Evolutionary conservation across 305 asterid species (phyloP), one percentile per base, ranked within the genome.

Genomic region (Solanum hybrid): DNA sequence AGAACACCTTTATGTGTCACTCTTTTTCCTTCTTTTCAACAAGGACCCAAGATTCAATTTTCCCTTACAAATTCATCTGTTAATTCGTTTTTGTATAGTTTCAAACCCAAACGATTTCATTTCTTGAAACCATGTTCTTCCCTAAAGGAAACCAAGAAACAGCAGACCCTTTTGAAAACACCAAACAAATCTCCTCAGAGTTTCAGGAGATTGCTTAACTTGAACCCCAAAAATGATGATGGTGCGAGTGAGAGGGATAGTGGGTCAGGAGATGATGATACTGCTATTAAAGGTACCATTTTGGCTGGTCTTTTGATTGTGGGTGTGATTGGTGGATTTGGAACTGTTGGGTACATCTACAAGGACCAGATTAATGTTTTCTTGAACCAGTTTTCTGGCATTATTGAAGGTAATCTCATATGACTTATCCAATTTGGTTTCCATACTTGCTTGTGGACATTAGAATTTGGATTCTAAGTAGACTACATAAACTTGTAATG

Each of bases 301-400:
- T 95, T 97, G 95, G 99, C 99, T 22, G 99, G 98, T 32, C 93
- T 97, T 92, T 89, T 97, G 94, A 95, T 97, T 90, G 90, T 97
- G 13, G 99, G 98, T 78, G 93, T 95, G 84, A 94, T 96, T 92
- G 99, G 99, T 81, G 99, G 99, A 6, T 95, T 95, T 87, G 99
- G 98, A 35, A 71, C 94, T 42, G 94, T 93, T 90, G 99, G 99
- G n/a, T 97, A 95, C 91, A 60, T 95, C 2, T 97, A 95, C 91
- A 95, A 89, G 93, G 99, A 97, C 69, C 99, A 96, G 95, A 93
- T 97, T 91, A 97, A 95, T 92, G 94, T 90, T 87, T 94, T 96
- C 92, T 94, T 97, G 95, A 95, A 94, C 88, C 98, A 97, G 88
- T 94, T 97, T 89, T 93, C 99, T 26, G 96, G 92, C 86, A 90